Percentiles rank a stretch among this genome's conserved stretches.
Evolutionary conservation across 2,329 filamentous ascomycete genomes (phyloP).

Genomic region (Ophiocordyceps camponoti-floridani): DNA sequence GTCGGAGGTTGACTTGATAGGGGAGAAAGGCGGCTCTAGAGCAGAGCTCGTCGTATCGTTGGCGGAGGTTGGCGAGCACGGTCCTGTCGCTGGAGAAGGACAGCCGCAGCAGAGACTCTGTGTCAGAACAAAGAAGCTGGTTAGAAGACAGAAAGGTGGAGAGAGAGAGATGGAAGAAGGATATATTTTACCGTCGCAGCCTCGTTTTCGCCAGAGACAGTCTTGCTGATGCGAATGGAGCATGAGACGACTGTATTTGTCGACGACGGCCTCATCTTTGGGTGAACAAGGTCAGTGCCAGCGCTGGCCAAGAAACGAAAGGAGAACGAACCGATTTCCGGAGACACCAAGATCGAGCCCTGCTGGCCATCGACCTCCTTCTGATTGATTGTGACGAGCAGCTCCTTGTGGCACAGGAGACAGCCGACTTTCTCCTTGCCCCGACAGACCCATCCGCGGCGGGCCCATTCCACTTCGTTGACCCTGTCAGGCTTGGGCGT

Average conservation of each 20-base stretch:
- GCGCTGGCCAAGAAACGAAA: not conserved
- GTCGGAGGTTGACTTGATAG: constrained; percentile 41
- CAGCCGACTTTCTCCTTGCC: constrained; percentile 73
- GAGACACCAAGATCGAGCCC: constrained; percentile 32
- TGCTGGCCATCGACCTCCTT: constrained; percentile 38
- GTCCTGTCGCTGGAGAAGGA: constrained; percentile 42
- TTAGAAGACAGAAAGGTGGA: not conserved
- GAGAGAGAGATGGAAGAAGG: not conserved
- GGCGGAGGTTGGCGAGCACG: constrained; percentile 38
- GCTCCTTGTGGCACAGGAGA: constrained; percentile 65
- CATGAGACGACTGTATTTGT: constrained; percentile 59
- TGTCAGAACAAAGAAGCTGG: not conserved
- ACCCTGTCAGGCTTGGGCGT: constrained; percentile 77
- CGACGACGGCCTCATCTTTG: constrained; percentile 47
- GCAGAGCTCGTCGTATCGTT: constrained; percentile 47
- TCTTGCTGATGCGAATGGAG: constrained; percentile 58
- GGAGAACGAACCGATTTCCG: constrained; percentile 32
- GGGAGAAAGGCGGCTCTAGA: constrained; percentile 36
- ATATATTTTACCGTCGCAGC: constrained; percentile 87
- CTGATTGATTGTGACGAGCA: constrained; percentile 61
- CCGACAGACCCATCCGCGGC: constrained; percentile 76
- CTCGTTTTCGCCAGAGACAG: constrained; percentile 72
- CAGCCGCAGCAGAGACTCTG: constrained; percentile 43
- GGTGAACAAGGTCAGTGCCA: constrained; percentile 5
- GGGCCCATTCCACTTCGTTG: constrained; percentile 87